Base-by-base conservation (phyloP, 2,329 filamentous ascomycete genomes). In the Penicillium thymicola region DNA sequence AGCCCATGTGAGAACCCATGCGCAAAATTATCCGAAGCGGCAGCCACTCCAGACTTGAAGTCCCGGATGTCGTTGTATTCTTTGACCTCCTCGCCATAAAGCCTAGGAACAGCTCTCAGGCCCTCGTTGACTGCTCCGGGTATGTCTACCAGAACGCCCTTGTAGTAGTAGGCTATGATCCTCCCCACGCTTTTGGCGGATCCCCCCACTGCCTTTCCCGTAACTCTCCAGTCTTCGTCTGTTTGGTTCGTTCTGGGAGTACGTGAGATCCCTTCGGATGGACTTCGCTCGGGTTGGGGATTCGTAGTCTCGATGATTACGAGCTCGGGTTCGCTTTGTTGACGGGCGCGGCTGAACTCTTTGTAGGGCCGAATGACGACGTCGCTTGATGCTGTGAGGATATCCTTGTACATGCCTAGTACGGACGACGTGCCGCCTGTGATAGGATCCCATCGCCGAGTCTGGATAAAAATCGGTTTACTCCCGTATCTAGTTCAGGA, bases 81-180 rank as follows among this genome's bases (percentile, higher is more conserved):
- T 32, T 65, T 62, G 2, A 70, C 63, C 13, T 72, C 63, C 34
- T 76, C 73, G 5, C 75, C 73, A 51, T 75, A 76, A 5, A 76
- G 54, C 16, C 58, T 67, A 0, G 75, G 75, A 1, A 72, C 61
- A 7, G 67, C 67, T 32, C 69, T 66, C 13, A 76, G 58, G 0
- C 74, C 75, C 50, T 77, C 72, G 1, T 74, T 58, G 2, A 69
- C 49, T 1, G 75, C 74, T 4, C 71, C 61, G 0, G 75, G 75
- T 25, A 77, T 59, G 45, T 76, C 72, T 2, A 77, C 70, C 3
- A 72, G 30, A 0, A 67, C 47, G 5, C 72, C 74, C 52, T 75
- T 75, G 51, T 63, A 64, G 36, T 68, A 64, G 10, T 58, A 58
- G 5, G 62, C 66, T 8, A 65, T 51, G 46, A 73, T 65, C 13